Conservation (phyloP, 2,329 filamentous ascomycete species). For the Xylaria sp. region DNA sequence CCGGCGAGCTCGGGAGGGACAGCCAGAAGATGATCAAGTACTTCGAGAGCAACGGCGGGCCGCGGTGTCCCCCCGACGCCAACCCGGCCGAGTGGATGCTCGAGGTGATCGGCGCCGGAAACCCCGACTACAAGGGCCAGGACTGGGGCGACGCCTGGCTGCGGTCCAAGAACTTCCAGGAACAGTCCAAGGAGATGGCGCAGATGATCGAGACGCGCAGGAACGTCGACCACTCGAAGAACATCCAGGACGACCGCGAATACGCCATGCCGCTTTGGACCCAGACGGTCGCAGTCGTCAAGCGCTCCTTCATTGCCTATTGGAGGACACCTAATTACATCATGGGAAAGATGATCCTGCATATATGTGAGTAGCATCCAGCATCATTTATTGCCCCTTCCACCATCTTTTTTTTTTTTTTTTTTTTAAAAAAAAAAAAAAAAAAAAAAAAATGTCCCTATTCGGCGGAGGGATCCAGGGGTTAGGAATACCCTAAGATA, state of each 20-base stretch:
- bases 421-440: too few species aligned
- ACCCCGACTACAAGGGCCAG: constrained; percentile 60
- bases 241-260: constrained; percentile 56
- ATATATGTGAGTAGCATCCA: constrained; percentile 43
- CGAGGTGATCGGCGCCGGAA: constrained; percentile 63
- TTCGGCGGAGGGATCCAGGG: background rate
- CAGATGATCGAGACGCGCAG: constrained; percentile 52
- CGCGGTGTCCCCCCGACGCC: constrained; percentile 49
- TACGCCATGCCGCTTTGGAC: constrained; percentile 62
- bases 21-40: constrained; percentile 52
- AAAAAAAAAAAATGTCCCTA: too few species aligned
- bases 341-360: constrained; percentile 63
- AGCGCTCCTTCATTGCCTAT: constrained; percentile 63
- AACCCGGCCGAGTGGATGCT: constrained; percentile 61
- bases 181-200: constrained; percentile 53
- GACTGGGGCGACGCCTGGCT: constrained; percentile 68
- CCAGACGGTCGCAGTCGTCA: constrained; percentile 58
- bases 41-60: constrained; percentile 53
- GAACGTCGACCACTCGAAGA: constrained; percentile 40
- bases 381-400: background rate
- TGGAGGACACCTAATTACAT: constrained; percentile 69
- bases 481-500: background rate
- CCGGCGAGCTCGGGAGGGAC: constrained; percentile 56
- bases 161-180: constrained; percentile 51
- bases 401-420: too few species aligned